These are phyloP conservation scores for Gastrolobium villosum DNA, from an alignment of 306 rosid species.

Conservation along the genomic window DNA sequence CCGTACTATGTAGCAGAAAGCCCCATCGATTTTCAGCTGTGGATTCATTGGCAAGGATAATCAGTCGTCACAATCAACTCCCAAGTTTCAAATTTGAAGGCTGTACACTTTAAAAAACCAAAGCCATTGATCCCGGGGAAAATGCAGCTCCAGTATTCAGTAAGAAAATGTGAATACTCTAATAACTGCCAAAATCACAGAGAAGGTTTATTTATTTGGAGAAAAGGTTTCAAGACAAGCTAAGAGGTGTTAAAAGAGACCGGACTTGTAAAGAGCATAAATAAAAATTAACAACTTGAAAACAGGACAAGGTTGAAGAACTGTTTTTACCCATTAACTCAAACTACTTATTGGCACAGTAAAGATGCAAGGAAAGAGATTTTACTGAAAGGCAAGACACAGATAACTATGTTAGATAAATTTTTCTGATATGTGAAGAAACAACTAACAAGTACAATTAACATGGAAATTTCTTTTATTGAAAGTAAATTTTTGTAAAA, in stretches of 20 bases:
- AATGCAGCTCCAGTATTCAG: conserved; percentile 37
- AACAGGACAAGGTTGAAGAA: conserved; percentile 47
- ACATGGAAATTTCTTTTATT: conserved; percentile 15
- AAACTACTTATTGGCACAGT: conserved; percentile 48
- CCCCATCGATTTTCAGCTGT: conserved; percentile 43
- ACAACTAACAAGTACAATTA: not conserved
- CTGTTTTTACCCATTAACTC: conserved; percentile 50
- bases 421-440: not conserved
- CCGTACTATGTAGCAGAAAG: conserved; percentile 50
- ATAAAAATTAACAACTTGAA: conserved; percentile 21
- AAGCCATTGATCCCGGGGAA: conserved; percentile 38
- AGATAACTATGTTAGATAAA: not conserved
- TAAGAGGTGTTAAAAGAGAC: not conserved
- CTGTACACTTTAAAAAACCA: conserved; percentile 1
- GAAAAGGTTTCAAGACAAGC: conserved; percentile 21
- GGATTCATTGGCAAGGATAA: conserved; percentile 47
- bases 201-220: conserved; percentile 34
- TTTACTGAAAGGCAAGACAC: conserved; percentile 26
- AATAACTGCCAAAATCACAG: conserved; percentile 43
- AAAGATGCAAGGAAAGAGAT: conserved; percentile 47
- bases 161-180: conserved; percentile 39
- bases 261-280: conserved; percentile 30
- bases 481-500: conserved; percentile 12
- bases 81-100: conserved; percentile 43
- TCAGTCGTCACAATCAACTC: conserved; percentile 57